phyloP scores from a whole-genome alignment of 257 asterid genomes.

The Ocimum tenuiflorum region DNA sequence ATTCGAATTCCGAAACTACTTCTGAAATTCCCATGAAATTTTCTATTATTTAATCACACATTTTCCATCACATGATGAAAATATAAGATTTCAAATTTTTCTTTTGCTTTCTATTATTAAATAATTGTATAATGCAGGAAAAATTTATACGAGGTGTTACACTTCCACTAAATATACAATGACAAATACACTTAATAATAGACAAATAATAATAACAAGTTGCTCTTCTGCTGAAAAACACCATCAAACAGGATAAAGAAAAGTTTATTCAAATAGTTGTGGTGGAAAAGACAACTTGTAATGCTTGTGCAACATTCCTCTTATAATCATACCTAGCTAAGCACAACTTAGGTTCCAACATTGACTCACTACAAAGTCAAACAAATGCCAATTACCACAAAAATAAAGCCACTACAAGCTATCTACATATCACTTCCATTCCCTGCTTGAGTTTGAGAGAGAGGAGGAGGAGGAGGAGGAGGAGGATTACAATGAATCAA shows the following conservation, averaged over 20 bases:
- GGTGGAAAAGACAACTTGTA: neutral
- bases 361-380: neutral
- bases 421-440: neutral
- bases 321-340: neutral
- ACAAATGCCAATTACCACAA: neutral
- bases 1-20: too few relatives aligned
- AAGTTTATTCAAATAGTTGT: too few relatives aligned
- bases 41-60: too few relatives aligned
- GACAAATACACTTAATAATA: neutral
- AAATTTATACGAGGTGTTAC: too few relatives aligned
- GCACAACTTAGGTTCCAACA: neutral
- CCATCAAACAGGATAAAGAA: neutral
- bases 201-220: neutral
- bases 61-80: too few relatives aligned
- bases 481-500: constrained; percentile 17
- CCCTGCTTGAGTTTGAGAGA: neutral
- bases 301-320: neutral
- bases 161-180: neutral
- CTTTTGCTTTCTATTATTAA: too few relatives aligned
- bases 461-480: neutral
- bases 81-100: too few relatives aligned
- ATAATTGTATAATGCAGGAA: too few relatives aligned
- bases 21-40: too few relatives aligned
- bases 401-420: neutral
- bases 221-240: neutral